phyloP scores from a whole-genome alignment of 495 filamentous ascomycete genomes.

The Penicillium nucicola region DNA sequence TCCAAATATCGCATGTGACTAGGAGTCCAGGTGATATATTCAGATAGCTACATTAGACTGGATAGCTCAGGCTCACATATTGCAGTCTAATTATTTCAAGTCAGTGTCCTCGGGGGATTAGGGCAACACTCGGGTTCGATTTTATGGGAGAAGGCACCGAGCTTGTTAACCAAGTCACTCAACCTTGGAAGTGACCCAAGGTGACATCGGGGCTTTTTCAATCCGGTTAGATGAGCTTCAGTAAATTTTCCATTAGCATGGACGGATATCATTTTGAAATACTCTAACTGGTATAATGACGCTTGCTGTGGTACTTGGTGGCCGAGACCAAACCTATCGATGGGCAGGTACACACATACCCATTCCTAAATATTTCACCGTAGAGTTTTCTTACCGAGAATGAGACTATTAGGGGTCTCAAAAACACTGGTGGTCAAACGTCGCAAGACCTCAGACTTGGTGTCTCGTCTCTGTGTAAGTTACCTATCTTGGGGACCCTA shows the following conservation, averaged over 20 bases:
- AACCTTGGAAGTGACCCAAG: constrained; percentile 38
- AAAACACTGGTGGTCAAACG: too few species aligned
- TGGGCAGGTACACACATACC: too few species aligned
- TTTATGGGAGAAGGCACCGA: constrained; percentile 48
- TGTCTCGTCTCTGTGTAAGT: too few species aligned
- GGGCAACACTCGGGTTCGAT: constrained; percentile 48
- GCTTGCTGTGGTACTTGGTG: too few species aligned
- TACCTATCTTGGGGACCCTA: too few species aligned
- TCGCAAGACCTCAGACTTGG: too few species aligned
- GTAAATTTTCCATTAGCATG: not conserved
- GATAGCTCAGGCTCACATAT: not conserved
- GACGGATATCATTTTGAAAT: too few species aligned
- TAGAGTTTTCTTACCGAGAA: too few species aligned
- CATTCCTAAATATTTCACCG: too few species aligned
- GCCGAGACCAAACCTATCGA: too few species aligned
- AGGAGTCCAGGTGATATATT: constrained; percentile 28
- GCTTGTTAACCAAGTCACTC: constrained; percentile 44
- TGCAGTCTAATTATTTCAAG: constrained; percentile 24
- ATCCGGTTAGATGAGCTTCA: constrained; percentile 23
- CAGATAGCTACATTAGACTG: not conserved
- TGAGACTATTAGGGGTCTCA: too few species aligned
- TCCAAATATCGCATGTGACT: constrained; percentile 27
- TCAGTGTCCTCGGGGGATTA: constrained; percentile 27
- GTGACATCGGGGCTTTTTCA: constrained; percentile 31
- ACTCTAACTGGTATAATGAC: too few species aligned